Conservation (phyloP, 352 stramenopile species). For the Phytophthora melonis region DNA sequence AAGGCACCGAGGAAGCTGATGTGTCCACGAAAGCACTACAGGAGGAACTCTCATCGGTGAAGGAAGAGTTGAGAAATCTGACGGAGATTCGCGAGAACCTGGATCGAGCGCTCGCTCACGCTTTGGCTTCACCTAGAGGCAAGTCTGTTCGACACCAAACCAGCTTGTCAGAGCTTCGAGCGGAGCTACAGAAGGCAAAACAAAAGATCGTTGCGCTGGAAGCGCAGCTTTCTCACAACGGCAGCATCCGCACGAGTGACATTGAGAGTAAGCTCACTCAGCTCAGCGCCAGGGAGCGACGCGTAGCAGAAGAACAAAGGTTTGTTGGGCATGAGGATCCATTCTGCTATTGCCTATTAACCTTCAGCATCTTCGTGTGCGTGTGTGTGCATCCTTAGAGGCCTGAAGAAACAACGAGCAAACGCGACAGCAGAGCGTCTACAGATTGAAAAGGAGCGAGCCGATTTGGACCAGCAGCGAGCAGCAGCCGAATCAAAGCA, state of each 20-base stretch:
- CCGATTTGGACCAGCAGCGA: slow-evolving; percentile 30
- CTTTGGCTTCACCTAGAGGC: slow-evolving; percentile 26
- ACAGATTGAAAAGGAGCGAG: slow-evolving; percentile 41
- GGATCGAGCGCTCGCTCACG: slow-evolving; percentile 32
- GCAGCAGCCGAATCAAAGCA: slow-evolving; percentile 26
- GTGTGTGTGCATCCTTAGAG: slow-evolving; percentile 26
- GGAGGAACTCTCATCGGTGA: slow-evolving; percentile 22
- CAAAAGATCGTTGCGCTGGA: slow-evolving; percentile 60
- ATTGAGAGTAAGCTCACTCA: slow-evolving; percentile 45
- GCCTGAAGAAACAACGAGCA: slow-evolving; percentile 54
- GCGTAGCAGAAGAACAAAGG: slow-evolving; percentile 60
- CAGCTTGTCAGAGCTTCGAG: slow-evolving; percentile 39
- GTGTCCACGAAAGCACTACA: slow-evolving; percentile 4
- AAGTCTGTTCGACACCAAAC: slow-evolving; percentile 26
- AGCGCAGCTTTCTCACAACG: slow-evolving; percentile 43
- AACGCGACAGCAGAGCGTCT: slow-evolving; percentile 42
- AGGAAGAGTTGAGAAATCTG: slow-evolving; percentile 28
- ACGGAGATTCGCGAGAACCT: slow-evolving; percentile 37
- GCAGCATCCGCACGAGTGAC: slow-evolving; percentile 45
- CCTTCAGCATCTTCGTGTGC: not conserved
- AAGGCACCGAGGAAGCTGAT: slow-evolving; percentile 14
- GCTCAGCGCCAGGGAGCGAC: slow-evolving; percentile 47
- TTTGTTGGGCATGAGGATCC: slow-evolving; percentile 21
- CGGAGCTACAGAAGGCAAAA: slow-evolving; percentile 65
- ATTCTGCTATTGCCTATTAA: not conserved